A percentile compares a stretch with the other conserved stretches of the same genome.
Evolutionary conservation across 1,284 basidiomycete genomes (phyloP).

Genomic region (Heterobasidion annosum): DNA sequence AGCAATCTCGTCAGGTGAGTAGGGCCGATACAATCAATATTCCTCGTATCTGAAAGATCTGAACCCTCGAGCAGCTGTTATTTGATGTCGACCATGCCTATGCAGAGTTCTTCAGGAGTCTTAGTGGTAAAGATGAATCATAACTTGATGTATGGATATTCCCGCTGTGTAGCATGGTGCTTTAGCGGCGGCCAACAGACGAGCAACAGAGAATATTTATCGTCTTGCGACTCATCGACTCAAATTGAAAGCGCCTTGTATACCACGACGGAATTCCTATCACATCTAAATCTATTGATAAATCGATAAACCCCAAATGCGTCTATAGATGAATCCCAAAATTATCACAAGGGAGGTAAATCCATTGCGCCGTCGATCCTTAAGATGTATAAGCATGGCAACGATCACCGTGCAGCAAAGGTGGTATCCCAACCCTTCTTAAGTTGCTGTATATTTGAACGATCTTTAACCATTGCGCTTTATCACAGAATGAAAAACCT

Average conservation of each 20-base stretch:
- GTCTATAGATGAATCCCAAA: neutral
- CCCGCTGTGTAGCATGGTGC: too few relatives aligned
- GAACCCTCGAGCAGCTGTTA: conserved; percentile 50
- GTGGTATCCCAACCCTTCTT: conserved; percentile 45
- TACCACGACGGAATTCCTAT: too few relatives aligned
- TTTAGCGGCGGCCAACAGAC: too few relatives aligned
- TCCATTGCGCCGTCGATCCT: neutral
- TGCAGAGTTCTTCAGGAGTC: conserved; percentile 88
- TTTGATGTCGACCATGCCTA: conserved; percentile 98
- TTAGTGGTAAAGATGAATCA: conserved; percentile 38
- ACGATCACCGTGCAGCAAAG: neutral
- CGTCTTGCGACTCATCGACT: too few relatives aligned
- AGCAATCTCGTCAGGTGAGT: conserved; percentile 83
- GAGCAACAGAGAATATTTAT: too few relatives aligned
- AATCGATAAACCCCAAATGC: too few relatives aligned
- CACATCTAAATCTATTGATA: too few relatives aligned
- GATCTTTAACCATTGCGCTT: neutral
- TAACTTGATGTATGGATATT: neutral
- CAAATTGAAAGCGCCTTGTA: too few relatives aligned
- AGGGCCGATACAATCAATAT: neutral
- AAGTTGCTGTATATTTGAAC: conserved; percentile 41
- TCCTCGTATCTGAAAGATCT: conserved; percentile 1
- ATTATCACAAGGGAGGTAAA: neutral
- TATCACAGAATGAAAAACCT: conserved; percentile 9
- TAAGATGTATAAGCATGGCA: neutral